phyloP scores from a whole-genome alignment of 176 grass and related monocot genomes.

The Carex littledalei region DNA sequence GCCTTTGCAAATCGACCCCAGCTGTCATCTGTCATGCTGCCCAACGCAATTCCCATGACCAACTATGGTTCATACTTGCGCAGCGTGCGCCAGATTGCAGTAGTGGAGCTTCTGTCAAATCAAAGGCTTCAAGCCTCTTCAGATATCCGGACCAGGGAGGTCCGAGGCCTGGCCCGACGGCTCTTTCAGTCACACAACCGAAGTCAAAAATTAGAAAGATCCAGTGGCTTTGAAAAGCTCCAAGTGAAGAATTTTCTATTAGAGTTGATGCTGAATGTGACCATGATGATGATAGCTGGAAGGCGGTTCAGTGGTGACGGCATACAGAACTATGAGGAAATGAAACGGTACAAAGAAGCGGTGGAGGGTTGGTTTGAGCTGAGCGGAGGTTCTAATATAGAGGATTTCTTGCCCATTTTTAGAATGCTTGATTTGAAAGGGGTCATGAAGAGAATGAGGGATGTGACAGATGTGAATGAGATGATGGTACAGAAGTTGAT shows the following conservation, averaged over 20 bases:
- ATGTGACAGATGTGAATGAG: background rate
- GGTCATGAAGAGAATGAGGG: background rate
- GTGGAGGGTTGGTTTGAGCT: background rate
- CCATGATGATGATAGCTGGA: slow-evolving; percentile 1
- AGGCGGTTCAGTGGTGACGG: background rate
- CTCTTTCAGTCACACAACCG: slow-evolving; percentile 17
- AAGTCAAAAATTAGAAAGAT: background rate
- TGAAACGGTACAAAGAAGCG: background rate
- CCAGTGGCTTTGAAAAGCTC: background rate
- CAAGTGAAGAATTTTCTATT: background rate
- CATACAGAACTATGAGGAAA: background rate
- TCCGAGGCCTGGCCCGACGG: slow-evolving; percentile 11
- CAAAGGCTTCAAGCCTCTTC: slow-evolving; percentile 21
- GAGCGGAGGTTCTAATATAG: background rate
- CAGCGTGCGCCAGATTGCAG: slow-evolving; percentile 47
- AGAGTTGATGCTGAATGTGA: slow-evolving; percentile 34
- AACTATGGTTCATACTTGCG: slow-evolving; percentile 54
- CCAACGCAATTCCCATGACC: slow-evolving; percentile 28
- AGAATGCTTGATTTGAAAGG: background rate
- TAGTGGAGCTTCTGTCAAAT: slow-evolving; percentile 37
- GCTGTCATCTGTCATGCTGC: slow-evolving; percentile 29
- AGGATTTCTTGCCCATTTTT: background rate
- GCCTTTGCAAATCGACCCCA: slow-evolving; percentile 55
- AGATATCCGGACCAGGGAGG: slow-evolving; percentile 22
- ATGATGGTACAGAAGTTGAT: background rate